A percentile compares a stretch with the other conserved stretches of the same genome.
Evolutionary conservation across 164 flowering plant genomes (phyloP).

Genomic region (Aristolochia fimbriata): DNA sequence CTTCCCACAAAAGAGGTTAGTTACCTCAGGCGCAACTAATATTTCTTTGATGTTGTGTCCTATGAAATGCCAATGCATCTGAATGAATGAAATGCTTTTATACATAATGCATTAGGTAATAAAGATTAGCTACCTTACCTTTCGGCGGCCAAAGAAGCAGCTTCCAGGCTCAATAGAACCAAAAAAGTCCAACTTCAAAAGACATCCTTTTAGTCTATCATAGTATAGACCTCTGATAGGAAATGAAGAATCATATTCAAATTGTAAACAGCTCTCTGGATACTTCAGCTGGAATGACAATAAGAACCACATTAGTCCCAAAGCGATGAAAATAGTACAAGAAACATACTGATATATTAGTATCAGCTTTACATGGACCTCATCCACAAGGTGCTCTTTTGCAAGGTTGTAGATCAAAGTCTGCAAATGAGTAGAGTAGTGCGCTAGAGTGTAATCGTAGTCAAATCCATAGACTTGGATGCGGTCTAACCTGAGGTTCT

Average conservation of each 20-base stretch:
- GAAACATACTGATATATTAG: background rate
- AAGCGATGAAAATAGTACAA: background rate
- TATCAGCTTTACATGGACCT: slow-evolving; percentile 38
- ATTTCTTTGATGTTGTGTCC: no score
- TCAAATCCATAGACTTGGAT: slow-evolving; percentile 90
- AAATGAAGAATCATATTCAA: slow-evolving; percentile 65
- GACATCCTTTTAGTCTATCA: slow-evolving; percentile 80
- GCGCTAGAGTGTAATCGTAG: slow-evolving; percentile 92
- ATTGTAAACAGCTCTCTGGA: slow-evolving; percentile 63
- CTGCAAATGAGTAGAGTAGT: slow-evolving; percentile 74
- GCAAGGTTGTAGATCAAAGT: slow-evolving; percentile 85
- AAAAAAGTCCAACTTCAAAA: slow-evolving; percentile 85
- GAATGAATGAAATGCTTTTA: no score
- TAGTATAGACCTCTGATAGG: slow-evolving; percentile 86
- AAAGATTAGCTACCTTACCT: slow-evolving; percentile 32
- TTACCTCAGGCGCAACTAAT: no score
- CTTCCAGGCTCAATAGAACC: slow-evolving; percentile 91
- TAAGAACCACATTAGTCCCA: slow-evolving; percentile 7
- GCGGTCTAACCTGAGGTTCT: slow-evolving; percentile 67
- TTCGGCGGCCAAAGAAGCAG: slow-evolving; percentile 82
- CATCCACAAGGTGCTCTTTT: slow-evolving; percentile 72
- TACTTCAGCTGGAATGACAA: slow-evolving; percentile 55
- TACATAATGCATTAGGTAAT: background rate
- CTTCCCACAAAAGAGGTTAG: no score
- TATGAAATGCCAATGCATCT: no score